Evolutionary conservation across 768 basidiomycete genomes (phyloP).

Genomic region (Suillus tomentosus): DNA sequence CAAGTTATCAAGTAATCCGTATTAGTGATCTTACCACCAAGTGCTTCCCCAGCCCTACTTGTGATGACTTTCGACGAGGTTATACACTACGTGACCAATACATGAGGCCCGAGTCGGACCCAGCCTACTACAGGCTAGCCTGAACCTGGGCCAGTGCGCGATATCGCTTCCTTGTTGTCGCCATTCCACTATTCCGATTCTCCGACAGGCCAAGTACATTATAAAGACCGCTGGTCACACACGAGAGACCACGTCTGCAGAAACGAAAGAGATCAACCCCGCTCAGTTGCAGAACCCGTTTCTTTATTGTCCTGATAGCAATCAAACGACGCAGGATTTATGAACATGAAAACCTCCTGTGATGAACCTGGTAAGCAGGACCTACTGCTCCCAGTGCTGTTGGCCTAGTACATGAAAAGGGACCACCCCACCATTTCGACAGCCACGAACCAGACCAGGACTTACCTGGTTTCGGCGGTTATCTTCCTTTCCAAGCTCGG

Average conservation of each 20-base stretch:
- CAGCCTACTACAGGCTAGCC: not conserved
- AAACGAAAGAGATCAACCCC: rapidly evolving
- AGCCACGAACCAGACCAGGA: too few species aligned
- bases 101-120: too few species aligned
- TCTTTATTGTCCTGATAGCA: too few species aligned
- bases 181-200: not conserved
- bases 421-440: too few species aligned
- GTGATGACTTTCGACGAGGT: not conserved
- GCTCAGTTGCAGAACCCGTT: not conserved
- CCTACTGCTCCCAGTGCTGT: too few species aligned
- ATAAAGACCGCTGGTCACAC: not conserved
- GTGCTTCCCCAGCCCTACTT: not conserved
- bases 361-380: too few species aligned
- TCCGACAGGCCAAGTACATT: not conserved
- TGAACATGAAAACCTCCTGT: too few species aligned
- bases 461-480: too few species aligned
- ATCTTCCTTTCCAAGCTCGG: too few species aligned
- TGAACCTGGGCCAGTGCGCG: not conserved
- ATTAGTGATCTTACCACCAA: not conserved
- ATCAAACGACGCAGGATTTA: too few species aligned
- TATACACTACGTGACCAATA: not conserved
- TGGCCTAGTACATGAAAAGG: too few species aligned
- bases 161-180: not conserved
- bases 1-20: not conserved
- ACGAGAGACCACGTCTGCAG: not conserved